Conservation (phyloP, 2,329 filamentous ascomycete genomes). For the Colletotrichum sp. region DNA sequence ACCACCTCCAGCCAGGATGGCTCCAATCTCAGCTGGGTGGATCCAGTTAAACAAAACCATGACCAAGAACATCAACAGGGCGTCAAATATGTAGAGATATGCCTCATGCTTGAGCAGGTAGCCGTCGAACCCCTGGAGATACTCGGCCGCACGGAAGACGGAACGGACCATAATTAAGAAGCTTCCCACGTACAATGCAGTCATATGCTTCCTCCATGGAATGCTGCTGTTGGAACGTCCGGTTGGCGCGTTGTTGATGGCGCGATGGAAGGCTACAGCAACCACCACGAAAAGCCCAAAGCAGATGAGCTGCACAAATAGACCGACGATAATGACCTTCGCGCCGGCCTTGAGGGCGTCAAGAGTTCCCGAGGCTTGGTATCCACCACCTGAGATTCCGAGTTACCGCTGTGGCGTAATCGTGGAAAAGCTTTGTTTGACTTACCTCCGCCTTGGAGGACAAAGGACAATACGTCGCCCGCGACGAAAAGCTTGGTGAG, state of each 20-base stretch:
- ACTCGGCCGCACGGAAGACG: conserved; percentile 48
- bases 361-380: conserved; percentile 3
- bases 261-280: conserved; percentile 49
- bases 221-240: conserved; percentile 24
- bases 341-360: conserved; percentile 35
- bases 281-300: conserved; percentile 59
- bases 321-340: conserved; percentile 55
- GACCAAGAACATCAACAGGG: conserved; percentile 35
- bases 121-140: conserved; percentile 37
- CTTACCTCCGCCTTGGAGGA: conserved; percentile 50
- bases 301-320: conserved; percentile 59
- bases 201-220: conserved; percentile 36
- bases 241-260: conserved; percentile 28
- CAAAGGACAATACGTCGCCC: conserved; percentile 58
- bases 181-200: conserved; percentile 29
- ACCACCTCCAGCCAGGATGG: neutral
- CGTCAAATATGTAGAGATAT: conserved; percentile 43
- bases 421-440: rapidly evolving
- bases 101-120: conserved; percentile 38
- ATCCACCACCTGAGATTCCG: neutral
- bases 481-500: conserved; percentile 60
- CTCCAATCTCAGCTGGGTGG: neutral
- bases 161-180: conserved; percentile 45
- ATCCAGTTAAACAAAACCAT: conserved; percentile 24
- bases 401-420: neutral